These are phyloP conservation scores for Populus simonii DNA, from an alignment of 345 rosid species.

Conservation along the genomic window DNA sequence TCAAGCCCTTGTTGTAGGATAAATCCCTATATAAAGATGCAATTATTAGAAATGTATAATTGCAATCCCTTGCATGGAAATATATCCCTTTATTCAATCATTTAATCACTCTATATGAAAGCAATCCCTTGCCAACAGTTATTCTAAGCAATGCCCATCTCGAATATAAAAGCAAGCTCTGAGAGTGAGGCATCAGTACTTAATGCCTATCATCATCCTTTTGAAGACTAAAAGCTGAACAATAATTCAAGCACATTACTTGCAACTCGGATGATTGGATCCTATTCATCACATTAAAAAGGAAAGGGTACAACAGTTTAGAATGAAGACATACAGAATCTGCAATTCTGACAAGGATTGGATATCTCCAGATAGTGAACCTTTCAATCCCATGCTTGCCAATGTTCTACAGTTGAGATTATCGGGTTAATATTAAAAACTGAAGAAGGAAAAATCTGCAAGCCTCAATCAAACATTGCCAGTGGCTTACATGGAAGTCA, in stretches of 20 bases:
- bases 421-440: neutral
- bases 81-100: neutral
- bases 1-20: slow-evolving; percentile 56
- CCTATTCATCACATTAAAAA: neutral
- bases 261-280: neutral
- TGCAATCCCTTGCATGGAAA: neutral
- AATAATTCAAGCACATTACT: neutral
- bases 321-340: slow-evolving; percentile 50
- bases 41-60: slow-evolving; percentile 10
- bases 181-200: neutral
- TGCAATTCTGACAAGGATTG: slow-evolving; percentile 49
- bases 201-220: neutral
- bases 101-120: neutral
- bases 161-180: neutral
- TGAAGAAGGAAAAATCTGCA: neutral
- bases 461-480: neutral
- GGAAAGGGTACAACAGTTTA: neutral
- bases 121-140: neutral
- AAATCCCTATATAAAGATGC: slow-evolving; percentile 60
- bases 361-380: slow-evolving; percentile 56
- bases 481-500: slow-evolving; percentile 53
- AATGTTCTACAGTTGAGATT: slow-evolving; percentile 49
- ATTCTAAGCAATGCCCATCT: neutral
- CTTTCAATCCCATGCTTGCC: slow-evolving; percentile 51
- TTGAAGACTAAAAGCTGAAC: neutral